These are phyloP conservation scores for Platanthera guangdongensis DNA, from an alignment of 106 monocot species.

Conservation along the genomic window DNA sequence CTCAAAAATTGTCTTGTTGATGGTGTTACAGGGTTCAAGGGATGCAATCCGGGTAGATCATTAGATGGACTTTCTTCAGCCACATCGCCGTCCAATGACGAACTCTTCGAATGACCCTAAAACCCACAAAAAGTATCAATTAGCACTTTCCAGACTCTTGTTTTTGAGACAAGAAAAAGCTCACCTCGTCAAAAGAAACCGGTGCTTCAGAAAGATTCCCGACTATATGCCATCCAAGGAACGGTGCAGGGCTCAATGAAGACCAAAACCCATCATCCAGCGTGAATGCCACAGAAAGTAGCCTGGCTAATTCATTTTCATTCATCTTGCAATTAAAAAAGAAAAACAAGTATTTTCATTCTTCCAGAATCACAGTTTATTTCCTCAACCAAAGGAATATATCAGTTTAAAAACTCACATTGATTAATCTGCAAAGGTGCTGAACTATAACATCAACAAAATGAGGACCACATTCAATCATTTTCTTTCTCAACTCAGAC, in stretches of 20 bases:
- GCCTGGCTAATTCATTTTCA: conserved; percentile 32
- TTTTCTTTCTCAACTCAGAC: conserved; percentile 29
- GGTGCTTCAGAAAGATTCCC: conserved; percentile 55
- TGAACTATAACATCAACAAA: conserved; percentile 35
- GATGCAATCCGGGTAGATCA: conserved; percentile 29
- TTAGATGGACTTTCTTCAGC: conserved; percentile 31
- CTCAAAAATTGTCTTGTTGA: conserved; percentile 51
- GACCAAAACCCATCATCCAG: conserved; percentile 60
- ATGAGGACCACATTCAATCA: conserved; percentile 23
- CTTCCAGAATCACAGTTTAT: not conserved
- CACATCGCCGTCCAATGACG: conserved; percentile 56
- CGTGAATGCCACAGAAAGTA: conserved; percentile 49
- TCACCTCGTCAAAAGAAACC: conserved; percentile 77
- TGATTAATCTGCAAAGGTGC: conserved; percentile 38
- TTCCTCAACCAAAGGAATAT: not conserved
- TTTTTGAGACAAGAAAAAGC: not conserved
- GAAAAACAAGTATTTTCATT: not conserved
- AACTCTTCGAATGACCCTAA: conserved; percentile 56
- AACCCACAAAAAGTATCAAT: not conserved
- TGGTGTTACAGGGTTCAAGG: conserved; percentile 24
- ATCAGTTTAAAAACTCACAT: conserved; percentile 32
- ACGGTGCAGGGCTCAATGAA: conserved; percentile 45
- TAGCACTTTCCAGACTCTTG: conserved; percentile 4
- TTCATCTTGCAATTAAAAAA: conserved; percentile 38
- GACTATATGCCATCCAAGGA: conserved; percentile 46